Base-by-base conservation (phyloP, 2,329 filamentous ascomycete species). In the Exophiala alcalophila region DNA sequence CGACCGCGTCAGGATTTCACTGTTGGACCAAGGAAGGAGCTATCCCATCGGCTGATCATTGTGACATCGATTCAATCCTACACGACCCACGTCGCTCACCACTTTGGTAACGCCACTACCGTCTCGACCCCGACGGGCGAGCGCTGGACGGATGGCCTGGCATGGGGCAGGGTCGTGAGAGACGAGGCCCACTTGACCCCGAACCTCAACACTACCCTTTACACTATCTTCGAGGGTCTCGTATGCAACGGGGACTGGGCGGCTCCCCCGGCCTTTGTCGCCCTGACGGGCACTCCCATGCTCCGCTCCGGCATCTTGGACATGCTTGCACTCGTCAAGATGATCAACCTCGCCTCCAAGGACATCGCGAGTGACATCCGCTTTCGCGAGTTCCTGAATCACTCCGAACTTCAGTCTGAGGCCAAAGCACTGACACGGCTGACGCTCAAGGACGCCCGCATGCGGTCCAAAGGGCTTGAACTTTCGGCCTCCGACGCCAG, bases 101-200 rank as follows among this genome's bases (percentile, higher is more conserved):
- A 25, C 23, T 25, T 25, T n/a, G n/a, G n/a, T n/a, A n/a, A n/a
- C n/a, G n/a, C n/a, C n/a, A n/a, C n/a, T n/a, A n/a, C n/a, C n/a
- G n/a, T n/a, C n/a, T n/a, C n/a, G n/a, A n/a, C 23, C 23, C 7
- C 23, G 23, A 7, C 23, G 23, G 23, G 7, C 23, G 23, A 25
- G 23, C 7, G 23, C 23, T 25, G 7, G 23, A 14, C 28, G 7
- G 28, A 31, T 18, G 28, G 28, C n/a, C 28, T 31, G n/a, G 28
- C 28, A 7, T 31, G 28, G 28, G 28, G 28, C 15, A 7, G 28
- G 14, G 12, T 31, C 12, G 7, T 31, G n/a, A 31, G 15, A 12
- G 28, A 31, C 28, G 28, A 31, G 28, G 28, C 28, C 28, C 28
- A 31, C 7, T 18, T 31, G 15, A 31, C 28, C 28, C n/a, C 28